A percentile compares a stretch with the other conserved stretches of the same genome.
Evolutionary conservation across 108 stramenopile species (phyloP).

Genomic region (Fragilariopsis cylindrus): DNA sequence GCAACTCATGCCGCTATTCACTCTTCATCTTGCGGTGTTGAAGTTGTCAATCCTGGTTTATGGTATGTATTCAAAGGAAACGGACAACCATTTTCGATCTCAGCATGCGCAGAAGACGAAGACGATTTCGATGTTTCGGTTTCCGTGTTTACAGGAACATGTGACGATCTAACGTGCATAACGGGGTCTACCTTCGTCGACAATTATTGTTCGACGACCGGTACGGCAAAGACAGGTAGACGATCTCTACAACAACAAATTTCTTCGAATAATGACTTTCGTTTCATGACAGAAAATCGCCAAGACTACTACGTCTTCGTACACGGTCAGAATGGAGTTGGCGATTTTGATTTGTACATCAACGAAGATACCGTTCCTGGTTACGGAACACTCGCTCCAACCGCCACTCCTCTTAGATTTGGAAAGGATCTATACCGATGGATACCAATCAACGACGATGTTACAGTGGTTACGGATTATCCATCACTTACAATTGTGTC

Average conservation of each 20-base stretch:
- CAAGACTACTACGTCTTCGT: constrained; percentile 5
- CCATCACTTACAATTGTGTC: not conserved
- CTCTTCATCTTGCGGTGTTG: not conserved
- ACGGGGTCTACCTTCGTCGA: constrained; percentile 10
- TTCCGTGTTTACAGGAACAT: not conserved
- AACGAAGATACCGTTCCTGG: not conserved
- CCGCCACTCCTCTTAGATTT: not conserved
- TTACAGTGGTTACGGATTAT: constrained; percentile 8
- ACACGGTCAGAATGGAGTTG: constrained; percentile 7
- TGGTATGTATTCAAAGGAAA: constrained; percentile 7
- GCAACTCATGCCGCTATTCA: constrained; percentile 11
- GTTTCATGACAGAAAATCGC: constrained; percentile 3
- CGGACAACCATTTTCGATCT: not conserved
- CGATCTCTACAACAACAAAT: not conserved
- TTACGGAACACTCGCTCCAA: not conserved
- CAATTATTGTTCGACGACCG: not conserved
- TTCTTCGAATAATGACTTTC: not conserved
- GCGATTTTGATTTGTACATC: constrained; percentile 12
- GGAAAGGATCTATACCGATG: constrained; percentile 14
- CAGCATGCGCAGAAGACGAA: constrained; percentile 1
- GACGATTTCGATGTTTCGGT: constrained; percentile 2
- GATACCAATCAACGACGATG: not conserved
- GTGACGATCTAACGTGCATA: constrained; percentile 1
- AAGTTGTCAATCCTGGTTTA: constrained; percentile 9
- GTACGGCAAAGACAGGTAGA: not conserved